Evolutionary conservation across 495 filamentous ascomycete genomes (phyloP).

Genomic region (Aspergillus campestris): DNA sequence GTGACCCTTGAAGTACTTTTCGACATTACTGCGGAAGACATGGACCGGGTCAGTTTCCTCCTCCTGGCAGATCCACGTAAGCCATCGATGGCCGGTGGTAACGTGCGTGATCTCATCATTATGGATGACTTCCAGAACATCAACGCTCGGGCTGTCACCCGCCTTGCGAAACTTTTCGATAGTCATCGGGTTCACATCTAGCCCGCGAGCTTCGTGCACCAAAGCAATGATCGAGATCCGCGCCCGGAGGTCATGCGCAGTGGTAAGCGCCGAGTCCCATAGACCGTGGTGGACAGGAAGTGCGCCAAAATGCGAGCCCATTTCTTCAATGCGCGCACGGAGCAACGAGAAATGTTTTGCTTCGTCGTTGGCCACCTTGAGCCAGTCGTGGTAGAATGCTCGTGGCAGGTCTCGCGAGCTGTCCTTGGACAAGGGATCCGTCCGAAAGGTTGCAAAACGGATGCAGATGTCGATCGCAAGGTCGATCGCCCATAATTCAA

Average conservation of each 20-base stretch:
- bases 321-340: constrained; percentile 39
- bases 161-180: constrained; percentile 45
- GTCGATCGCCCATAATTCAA: constrained; percentile 48
- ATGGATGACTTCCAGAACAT: constrained; percentile 39
- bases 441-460: constrained; percentile 42
- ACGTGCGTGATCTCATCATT: constrained; percentile 49
- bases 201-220: constrained; percentile 44
- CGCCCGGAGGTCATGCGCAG: constrained; percentile 41
- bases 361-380: constrained; percentile 46
- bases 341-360: constrained; percentile 47
- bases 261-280: constrained; percentile 40
- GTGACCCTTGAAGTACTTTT: constrained; percentile 37
- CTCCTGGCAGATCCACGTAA: constrained; percentile 45
- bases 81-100: constrained; percentile 46
- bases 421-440: constrained; percentile 10
- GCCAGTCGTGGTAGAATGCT: constrained; percentile 46
- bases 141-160: constrained; percentile 36
- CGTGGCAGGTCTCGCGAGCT: constrained; percentile 29
- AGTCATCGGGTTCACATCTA: constrained; percentile 47
- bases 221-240: constrained; percentile 45
- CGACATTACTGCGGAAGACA: constrained; percentile 42
- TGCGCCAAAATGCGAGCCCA: constrained; percentile 42
- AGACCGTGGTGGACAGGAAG: constrained; percentile 44
- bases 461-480: constrained; percentile 48
- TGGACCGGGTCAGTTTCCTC: constrained; percentile 42